Base-by-base conservation (phyloP, 106 monocot genomes). In the Gastrodia elata region DNA sequence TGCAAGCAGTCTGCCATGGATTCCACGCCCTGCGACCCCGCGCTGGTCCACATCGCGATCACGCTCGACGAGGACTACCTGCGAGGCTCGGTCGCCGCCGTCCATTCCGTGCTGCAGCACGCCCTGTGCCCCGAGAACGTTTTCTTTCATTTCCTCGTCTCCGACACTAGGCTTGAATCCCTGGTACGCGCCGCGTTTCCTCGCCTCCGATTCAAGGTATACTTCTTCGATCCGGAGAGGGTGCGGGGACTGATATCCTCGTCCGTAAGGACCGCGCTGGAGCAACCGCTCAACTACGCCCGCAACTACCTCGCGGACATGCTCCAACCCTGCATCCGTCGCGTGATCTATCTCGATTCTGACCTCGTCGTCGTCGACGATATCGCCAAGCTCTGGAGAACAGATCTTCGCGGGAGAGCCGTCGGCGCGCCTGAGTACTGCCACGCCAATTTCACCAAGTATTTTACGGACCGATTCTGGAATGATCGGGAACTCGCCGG, bases 371-470 rank as follows among this genome's bases (percentile, higher is more conserved):
- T 99, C 46, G 86, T 93, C 34, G 98, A 99, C 81, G 98, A 99
- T 83, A 80, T 99, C 32, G 78, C 73, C 38, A 93, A 99, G 82
- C 87, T 99, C 6, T 99, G 98, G 98, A 43, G 80, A n/a, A 93
- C 93, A 9, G 39, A 71, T 38, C 85, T 99, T 15, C 83, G 81
- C 6, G 72, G 74, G 0, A 75, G 87, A 10, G 82, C 98, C 13
- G 80, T 99, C 10, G 98, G 98, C 22, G 98, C 93, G 2, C 98
- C 93, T 2, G 98, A 99, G 78, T 99, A 99, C 77, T 99, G 98
- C 85, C 98, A 93, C 80, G 98, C 98, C 57, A 99, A 99, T 73
- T 99, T 99, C 82, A 91, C 88, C 68, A 99, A 91, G 79, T 99
- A 99, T 83, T 99, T 99, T 85, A 93, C 98, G 4, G 73, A 65